A percentile compares a stretch with the other conserved stretches of the same genome.
These are phyloP conservation scores for Pyrus hybrid DNA, from an alignment of 331 rosid genomes.

Conservation along the genomic window DNA sequence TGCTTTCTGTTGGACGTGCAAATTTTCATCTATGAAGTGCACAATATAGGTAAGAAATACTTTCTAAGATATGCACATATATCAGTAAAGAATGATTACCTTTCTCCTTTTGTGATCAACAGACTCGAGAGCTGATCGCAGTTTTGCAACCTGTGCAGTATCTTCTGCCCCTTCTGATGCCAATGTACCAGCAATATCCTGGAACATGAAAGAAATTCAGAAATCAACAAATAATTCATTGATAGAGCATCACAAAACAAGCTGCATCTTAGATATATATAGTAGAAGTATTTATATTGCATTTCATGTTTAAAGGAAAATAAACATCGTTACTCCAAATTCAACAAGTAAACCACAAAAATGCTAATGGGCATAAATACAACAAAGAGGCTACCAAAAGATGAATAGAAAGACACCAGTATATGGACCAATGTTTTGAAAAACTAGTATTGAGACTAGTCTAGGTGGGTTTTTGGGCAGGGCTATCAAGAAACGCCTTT, in stretches of 20 bases:
- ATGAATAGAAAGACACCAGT: neutral
- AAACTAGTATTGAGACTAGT: neutral
- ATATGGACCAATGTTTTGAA: neutral
- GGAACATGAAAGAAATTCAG: constrained; percentile 15
- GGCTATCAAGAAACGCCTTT: too few species aligned
- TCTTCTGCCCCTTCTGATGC: constrained; percentile 90
- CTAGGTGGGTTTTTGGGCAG: too few species aligned
- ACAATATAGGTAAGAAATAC: neutral
- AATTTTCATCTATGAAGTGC: neutral
- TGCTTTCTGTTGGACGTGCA: neutral
- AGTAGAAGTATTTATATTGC: neutral
- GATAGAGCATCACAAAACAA: neutral
- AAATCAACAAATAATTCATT: neutral
- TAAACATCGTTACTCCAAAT: neutral
- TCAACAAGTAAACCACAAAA: neutral
- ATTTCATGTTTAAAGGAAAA: neutral
- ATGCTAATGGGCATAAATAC: neutral
- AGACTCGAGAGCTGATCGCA: constrained; percentile 96
- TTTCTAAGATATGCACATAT: neutral
- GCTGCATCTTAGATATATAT: neutral
- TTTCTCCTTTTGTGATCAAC: constrained; percentile 98
- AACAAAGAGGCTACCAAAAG: neutral
- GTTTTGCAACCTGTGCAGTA: constrained; percentile 76
- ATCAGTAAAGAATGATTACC: constrained; percentile 38
- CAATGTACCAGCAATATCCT: constrained; percentile 99